Evolutionary conservation across 2,329 filamentous ascomycete genomes (phyloP).

Genomic region (Diaporthe capsici): DNA sequence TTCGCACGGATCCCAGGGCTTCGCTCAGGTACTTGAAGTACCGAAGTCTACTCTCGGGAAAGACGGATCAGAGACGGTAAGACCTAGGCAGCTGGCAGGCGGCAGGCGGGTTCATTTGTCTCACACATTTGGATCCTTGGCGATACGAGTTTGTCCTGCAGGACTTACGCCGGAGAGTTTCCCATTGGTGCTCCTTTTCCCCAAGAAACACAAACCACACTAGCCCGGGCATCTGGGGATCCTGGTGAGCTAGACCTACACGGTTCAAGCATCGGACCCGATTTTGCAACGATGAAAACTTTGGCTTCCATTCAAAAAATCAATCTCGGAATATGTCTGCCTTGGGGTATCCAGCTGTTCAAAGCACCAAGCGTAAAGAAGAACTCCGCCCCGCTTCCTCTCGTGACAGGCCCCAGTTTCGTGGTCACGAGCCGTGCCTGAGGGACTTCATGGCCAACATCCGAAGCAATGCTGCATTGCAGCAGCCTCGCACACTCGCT

Average conservation of each 20-base stretch:
- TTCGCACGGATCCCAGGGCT: neutral
- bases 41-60: neutral
- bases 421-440: neutral
- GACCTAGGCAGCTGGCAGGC: neutral
- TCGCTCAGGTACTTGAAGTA: neutral
- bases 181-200: neutral
- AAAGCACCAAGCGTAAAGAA: constrained; percentile 22
- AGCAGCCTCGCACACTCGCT: neutral
- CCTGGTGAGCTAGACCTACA: neutral
- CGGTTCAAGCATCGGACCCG: neutral
- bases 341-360: constrained; percentile 30
- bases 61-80: neutral
- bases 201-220: neutral
- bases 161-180: neutral
- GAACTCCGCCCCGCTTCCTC: neutral
- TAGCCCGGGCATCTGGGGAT: neutral
- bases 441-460: neutral
- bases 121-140: constrained; percentile 6
- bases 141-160: constrained; percentile 17
- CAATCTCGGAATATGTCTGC: constrained; percentile 23
- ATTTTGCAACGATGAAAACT: neutral
- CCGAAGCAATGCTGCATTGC: neutral
- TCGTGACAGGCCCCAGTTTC: neutral
- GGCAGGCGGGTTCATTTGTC: constrained; percentile 14
- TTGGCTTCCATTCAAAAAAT: neutral